Conservation (phyloP, 352 stramenopile genomes). For the Phytopythium montanum region DNA sequence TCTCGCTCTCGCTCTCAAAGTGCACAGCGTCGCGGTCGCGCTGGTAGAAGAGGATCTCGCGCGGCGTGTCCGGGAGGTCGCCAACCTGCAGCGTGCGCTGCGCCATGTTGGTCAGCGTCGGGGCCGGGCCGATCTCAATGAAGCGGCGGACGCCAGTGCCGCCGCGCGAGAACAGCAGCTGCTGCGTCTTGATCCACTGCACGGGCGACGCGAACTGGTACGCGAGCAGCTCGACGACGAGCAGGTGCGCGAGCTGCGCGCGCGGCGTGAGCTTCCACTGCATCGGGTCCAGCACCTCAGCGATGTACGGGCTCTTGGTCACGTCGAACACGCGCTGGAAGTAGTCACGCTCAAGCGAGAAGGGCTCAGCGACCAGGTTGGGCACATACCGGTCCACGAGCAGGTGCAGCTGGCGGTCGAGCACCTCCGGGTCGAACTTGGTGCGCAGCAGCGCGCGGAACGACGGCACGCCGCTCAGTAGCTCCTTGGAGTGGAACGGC, state of each 20-base stretch:
- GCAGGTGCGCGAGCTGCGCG: constrained; percentile 64
- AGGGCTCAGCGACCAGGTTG: constrained; percentile 80
- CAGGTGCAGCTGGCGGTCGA: constrained; percentile 63
- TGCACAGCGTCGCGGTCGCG: constrained; percentile 77
- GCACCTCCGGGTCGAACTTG: constrained; percentile 64
- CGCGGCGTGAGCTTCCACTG: constrained; percentile 67
- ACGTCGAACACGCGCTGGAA: constrained; percentile 66
- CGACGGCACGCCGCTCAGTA: constrained; percentile 75
- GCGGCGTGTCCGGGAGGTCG: constrained; percentile 45
- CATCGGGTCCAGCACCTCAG: constrained; percentile 59
- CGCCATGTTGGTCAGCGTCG: constrained; percentile 86
- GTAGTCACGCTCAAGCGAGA: constrained; percentile 75
- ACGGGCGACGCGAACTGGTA: constrained; percentile 90
- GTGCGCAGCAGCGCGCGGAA: constrained; percentile 72
- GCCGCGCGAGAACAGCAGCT: constrained; percentile 58
- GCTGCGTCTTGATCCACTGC: constrained; percentile 89
- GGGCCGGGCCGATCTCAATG: constrained; percentile 79
- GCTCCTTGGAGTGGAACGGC: constrained; percentile 85
- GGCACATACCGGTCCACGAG: constrained; percentile 83
- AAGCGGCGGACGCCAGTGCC: constrained; percentile 57
- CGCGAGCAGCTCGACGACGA: constrained; percentile 83
- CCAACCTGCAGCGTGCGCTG: constrained; percentile 67
- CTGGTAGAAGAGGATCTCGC: constrained; percentile 83
- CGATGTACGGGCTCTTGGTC: constrained; percentile 70
- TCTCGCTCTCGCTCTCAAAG: constrained; percentile 69